Percentiles rank a stretch among this genome's conserved stretches.
These are phyloP conservation scores for Hyaloscypha finlandica DNA, from an alignment of 495 filamentous ascomycete species.

Conservation along the genomic window DNA sequence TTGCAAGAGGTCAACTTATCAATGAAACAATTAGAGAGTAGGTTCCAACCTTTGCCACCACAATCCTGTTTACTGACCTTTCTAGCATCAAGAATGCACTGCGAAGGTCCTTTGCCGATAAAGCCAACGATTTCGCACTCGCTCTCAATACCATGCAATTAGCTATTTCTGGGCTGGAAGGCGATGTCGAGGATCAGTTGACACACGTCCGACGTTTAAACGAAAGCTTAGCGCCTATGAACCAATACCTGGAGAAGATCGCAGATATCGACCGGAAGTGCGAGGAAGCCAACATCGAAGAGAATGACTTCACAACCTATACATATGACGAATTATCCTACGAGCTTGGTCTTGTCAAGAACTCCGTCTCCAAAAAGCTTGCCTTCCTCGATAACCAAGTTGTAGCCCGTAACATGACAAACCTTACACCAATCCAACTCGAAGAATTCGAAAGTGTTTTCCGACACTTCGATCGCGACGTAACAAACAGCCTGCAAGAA, in stretches of 20 bases:
- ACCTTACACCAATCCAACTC: conserved; percentile 94
- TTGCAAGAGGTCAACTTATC: conserved; percentile 84
- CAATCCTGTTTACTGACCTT: conserved; percentile 9
- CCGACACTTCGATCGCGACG: conserved; percentile 94
- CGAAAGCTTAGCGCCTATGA: conserved; percentile 80
- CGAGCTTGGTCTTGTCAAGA: conserved; percentile 86
- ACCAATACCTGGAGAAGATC: conserved; percentile 83
- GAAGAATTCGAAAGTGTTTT: conserved; percentile 99
- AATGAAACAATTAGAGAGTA: conserved; percentile 97
- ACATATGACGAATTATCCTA: conserved; percentile 95
- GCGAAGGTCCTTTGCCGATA: conserved; percentile 90
- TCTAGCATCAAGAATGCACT: conserved; percentile 87
- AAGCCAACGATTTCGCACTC: conserved; percentile 94
- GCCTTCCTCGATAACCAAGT: conserved; percentile 95
- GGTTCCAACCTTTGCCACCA: conserved; percentile 28
- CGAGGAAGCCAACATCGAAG: conserved; percentile 94
- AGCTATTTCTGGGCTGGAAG: conserved; percentile 91
- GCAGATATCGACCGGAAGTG: conserved; percentile 83
- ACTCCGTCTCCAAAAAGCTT: conserved; percentile 90
- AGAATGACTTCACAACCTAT: conserved; percentile 98
- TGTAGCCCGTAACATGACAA: conserved; percentile 97
- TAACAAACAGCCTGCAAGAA: conserved; percentile 86
- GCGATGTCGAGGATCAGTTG: conserved; percentile 92
- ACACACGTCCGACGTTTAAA: conserved; percentile 79
- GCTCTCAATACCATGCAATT: conserved; percentile 91